phyloP scores from a whole-genome alignment of 1,139 yeast genomes.

The Debaryomyces robertsiae region DNA sequence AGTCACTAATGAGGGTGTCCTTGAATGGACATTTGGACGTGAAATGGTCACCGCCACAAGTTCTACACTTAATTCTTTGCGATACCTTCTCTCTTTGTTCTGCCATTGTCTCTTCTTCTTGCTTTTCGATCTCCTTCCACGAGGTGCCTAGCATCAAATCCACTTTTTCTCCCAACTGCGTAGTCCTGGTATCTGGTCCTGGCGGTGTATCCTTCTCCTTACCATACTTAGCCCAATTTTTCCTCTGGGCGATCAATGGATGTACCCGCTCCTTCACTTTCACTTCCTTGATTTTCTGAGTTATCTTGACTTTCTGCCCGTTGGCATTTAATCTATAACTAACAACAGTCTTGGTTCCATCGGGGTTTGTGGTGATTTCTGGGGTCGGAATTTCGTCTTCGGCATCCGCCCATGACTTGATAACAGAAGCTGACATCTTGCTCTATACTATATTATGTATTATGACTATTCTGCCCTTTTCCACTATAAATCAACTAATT shows the following conservation, averaged over 20 bases:
- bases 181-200: slow-evolving; percentile 87
- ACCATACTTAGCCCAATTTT: slow-evolving; percentile 81
- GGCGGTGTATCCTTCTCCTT: slow-evolving; percentile 73
- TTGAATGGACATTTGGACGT: slow-evolving; percentile 96
- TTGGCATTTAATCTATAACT: slow-evolving; percentile 74
- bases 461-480: slow-evolving; percentile 1
- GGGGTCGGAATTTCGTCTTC: slow-evolving; percentile 68
- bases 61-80: slow-evolving; percentile 73
- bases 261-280: slow-evolving; percentile 81
- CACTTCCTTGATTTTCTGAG: slow-evolving; percentile 80
- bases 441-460: slow-evolving; percentile 4
- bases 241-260: slow-evolving; percentile 71
- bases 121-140: slow-evolving; percentile 68
- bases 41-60: slow-evolving; percentile 93
- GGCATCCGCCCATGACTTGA: slow-evolving; percentile 68
- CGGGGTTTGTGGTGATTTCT: slow-evolving; percentile 73
- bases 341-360: slow-evolving; percentile 88
- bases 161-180: slow-evolving; percentile 87
- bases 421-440: slow-evolving; percentile 41
- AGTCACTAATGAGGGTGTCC: slow-evolving; percentile 72
- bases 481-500: slow-evolving; percentile 13
- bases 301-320: slow-evolving; percentile 84
- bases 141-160: slow-evolving; percentile 67
- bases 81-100: slow-evolving; percentile 52
- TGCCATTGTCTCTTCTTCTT: slow-evolving; percentile 60